Conservation (phyloP, 1,284 basidiomycete species). For the Amylostereum areolatum region DNA sequence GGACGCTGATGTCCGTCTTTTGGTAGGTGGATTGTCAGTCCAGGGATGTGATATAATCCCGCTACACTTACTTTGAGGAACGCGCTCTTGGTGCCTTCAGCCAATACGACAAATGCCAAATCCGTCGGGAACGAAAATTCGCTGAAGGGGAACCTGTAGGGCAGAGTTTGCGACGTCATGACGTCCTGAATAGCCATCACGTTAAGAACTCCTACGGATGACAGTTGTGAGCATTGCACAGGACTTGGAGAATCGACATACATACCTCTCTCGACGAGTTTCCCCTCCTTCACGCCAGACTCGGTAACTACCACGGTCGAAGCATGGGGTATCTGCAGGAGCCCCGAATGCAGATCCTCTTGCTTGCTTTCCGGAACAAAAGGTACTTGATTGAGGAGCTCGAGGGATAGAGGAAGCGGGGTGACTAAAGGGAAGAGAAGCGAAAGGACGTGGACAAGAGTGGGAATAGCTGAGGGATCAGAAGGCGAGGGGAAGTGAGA, state of each 20-base stretch:
- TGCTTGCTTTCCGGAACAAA: conserved; percentile 67
- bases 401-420: conserved; percentile 47
- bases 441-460: conserved; percentile 46
- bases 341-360: conserved; percentile 71
- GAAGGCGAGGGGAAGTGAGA: conserved; percentile 50
- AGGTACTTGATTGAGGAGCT: conserved; percentile 53
- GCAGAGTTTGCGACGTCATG: conserved; percentile 64
- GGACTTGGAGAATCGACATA: neutral
- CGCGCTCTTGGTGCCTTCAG: conserved; percentile 60
- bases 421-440: conserved; percentile 48
- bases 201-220: conserved; percentile 55
- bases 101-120: conserved; percentile 57
- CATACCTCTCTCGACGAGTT: conserved; percentile 55
- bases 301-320: conserved; percentile 66
- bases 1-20: conserved; percentile 51
- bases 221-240: neutral
- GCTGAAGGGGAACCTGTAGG: conserved; percentile 79
- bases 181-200: conserved; percentile 64
- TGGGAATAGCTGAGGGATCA: conserved; percentile 22
- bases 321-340: conserved; percentile 66
- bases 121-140: conserved; percentile 74
- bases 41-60: neutral
- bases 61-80: conserved; percentile 54
- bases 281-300: conserved; percentile 59
- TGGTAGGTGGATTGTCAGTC: too few species aligned